These are phyloP conservation scores for Aechmea fasciata DNA, from an alignment of 176 grass and related monocot genomes.

Conservation along the genomic window DNA sequence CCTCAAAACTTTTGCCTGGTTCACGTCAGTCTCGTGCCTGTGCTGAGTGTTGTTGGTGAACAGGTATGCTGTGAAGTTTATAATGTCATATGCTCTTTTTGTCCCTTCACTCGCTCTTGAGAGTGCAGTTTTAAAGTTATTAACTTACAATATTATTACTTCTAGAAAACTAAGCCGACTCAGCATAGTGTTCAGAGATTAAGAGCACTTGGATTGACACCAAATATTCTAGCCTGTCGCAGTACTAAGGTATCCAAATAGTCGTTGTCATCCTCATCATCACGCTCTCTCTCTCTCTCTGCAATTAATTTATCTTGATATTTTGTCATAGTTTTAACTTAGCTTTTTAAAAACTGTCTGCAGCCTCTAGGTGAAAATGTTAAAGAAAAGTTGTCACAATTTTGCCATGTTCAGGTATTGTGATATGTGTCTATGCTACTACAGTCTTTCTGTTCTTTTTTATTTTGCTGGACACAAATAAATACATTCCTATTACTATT, in stretches of 20 bases:
- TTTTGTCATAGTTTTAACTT: conserved; percentile 4
- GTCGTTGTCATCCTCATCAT: not conserved
- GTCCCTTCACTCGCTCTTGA: not conserved
- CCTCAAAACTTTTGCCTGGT: conserved; percentile 34
- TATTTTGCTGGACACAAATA: not conserved
- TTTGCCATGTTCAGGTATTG: conserved; percentile 45
- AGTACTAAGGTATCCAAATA: conserved; percentile 26
- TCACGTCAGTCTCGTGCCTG: conserved; percentile 38
- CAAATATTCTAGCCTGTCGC: conserved; percentile 41
- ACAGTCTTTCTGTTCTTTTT: not conserved
- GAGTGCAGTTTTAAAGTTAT: conserved; percentile 1
- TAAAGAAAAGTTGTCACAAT: conserved; percentile 34
- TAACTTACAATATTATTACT: not conserved
- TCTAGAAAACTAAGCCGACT: conserved; percentile 49
- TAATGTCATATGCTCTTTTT: not conserved
- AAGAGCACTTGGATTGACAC: conserved; percentile 35
- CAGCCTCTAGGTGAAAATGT: conserved; percentile 37
- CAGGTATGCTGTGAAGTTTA: conserved; percentile 22
- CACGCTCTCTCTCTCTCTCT: not conserved
- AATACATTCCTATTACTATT: not conserved
- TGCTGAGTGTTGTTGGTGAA: conserved; percentile 41
- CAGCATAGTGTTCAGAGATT: conserved; percentile 46
- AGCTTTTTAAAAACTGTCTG: conserved; percentile 4
- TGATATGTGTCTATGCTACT: not conserved
- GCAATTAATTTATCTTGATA: not conserved